Base-by-base conservation (phyloP, 148 eudicot species). In the Fagopyrum tataricum region DNA sequence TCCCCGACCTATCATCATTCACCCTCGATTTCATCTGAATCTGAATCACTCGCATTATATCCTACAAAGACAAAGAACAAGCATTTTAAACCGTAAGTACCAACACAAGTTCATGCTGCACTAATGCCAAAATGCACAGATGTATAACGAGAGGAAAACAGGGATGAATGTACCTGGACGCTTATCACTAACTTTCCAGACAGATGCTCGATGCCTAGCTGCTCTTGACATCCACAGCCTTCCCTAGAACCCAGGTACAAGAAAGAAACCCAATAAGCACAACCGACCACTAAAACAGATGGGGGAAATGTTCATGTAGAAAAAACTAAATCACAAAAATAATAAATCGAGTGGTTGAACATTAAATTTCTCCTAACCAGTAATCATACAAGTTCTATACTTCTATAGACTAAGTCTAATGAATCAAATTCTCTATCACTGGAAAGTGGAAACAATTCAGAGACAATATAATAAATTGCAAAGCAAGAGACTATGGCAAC, bases 21-120 rank as follows among this genome's bases (percentile, higher is more conserved):
- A 70, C 73, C 83, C 52, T 76, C 70, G 72, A 79, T 44, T 47
- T 87, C 93, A 73, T 91, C 96, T 26, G 97, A 92, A 79, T 92
- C 96, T 7, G 98, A 88, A 82, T 92, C 98, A 83, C 96, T 92
- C 47, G 90, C 93, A 87, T 92, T 90, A 77, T 92, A 92, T 77
- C 98, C 98, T 92, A 76, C 44, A 74, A 47, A 62, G 41, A 77
- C 41, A 74, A 37, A 8, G 31, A 71, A 56, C 76, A 44, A 70
- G 74, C 52, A 80, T n/a, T 67, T 20, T 56, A 39, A 17, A 68
- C 7, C 26, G 37, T 51, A 67, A 66, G 15, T 18, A 61, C 73
- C 48, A 69, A 73, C 42, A 74, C 49, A 20, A 41, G 14, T 21
- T 4, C 39, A 49, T 66, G 44, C 70, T 46, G 24, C 52, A 14